Evolutionary conservation across 2,329 filamentous ascomycete genomes (phyloP), one percentile per base, ranked within the genome.

Genomic region (Cryphonectria japonica): DNA sequence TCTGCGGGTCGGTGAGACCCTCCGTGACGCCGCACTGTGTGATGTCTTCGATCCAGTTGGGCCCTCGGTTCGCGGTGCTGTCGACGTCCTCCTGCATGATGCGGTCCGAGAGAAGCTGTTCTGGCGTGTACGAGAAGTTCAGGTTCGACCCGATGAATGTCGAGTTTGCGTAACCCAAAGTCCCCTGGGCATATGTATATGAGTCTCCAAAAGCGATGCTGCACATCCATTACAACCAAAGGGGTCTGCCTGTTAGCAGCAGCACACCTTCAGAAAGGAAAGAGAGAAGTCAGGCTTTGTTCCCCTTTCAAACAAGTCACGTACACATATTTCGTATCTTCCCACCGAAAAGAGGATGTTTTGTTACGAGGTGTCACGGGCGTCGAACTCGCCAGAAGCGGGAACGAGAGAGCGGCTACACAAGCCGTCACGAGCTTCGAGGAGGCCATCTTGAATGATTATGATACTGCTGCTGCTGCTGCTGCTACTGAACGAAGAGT

Each of bases 1-100:
- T 77, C 37, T 76, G 76, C 2, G 85, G 85, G 2, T 79, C 78
- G 13, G 80, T 83, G 3, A 83, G 75, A 9, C 84, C 84, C 19
- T 80, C 76, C 52, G 83, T 75, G 11, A 84, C 66, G n/a, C 83
- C 85, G 75, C 87, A 88, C 1, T 78, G 77, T 8, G 86, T 88
- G 32, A 88, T 78, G 69, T 82, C 84, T 74, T 88, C 85, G 6
- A 87, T 81, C 85, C 86, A 88, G 69, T 88, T 86, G 0, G 86
- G 84, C 0, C 86, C 86, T 1, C 85, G 86, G 68, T 85, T 83
- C 26, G 85, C 85, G 0, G 84, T 85, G n/a, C 78, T 78, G 2
- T 81, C 84, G 73, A 84, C 82, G 54, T 71, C 67, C 19, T 87
- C 87, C 59, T 88, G 85, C 2, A 87, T 82, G 71, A 88, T 88